Evolutionary conservation across 805 yeast genomes (phyloP).

Genomic region (Yarrowia bubula): DNA sequence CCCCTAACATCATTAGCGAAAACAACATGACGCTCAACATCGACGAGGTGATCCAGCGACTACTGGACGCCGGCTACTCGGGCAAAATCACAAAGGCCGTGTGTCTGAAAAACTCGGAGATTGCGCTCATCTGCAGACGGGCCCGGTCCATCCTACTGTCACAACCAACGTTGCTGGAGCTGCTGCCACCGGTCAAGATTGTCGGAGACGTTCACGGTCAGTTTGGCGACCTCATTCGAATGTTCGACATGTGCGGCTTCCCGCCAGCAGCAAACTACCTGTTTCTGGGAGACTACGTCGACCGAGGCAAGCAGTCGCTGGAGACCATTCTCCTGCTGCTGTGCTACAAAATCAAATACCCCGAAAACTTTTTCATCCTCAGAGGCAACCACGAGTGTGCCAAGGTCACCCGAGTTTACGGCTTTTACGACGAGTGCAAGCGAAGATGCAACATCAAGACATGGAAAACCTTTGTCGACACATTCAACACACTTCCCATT

Average conservation of each 20-base stretch:
- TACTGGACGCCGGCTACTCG: slow-evolving; percentile 92
- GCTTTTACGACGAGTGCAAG: slow-evolving; percentile 97
- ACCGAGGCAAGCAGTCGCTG: slow-evolving; percentile 92
- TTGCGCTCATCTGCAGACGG: slow-evolving; percentile 76
- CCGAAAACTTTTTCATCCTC: slow-evolving; percentile 88
- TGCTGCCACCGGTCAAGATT: slow-evolving; percentile 81
- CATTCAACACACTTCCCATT: slow-evolving; percentile 91
- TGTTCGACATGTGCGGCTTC: slow-evolving; percentile 93
- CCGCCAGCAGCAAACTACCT: slow-evolving; percentile 92
- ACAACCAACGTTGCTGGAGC: slow-evolving; percentile 86
- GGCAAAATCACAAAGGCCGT: slow-evolving; percentile 89
- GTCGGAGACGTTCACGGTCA: slow-evolving; percentile 98
- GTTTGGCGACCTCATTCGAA: slow-evolving; percentile 82
- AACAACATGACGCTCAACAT: slow-evolving; percentile 48
- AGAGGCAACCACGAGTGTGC: slow-evolving; percentile 99
- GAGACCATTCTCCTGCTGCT: slow-evolving; percentile 85
- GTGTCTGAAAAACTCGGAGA: slow-evolving; percentile 86
- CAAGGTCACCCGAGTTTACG: slow-evolving; percentile 92
- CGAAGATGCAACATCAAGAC: slow-evolving; percentile 87
- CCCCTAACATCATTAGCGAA: slow-evolving; percentile 21
- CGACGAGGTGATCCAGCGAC: slow-evolving; percentile 85
- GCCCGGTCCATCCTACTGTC: slow-evolving; percentile 86
- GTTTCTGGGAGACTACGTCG: slow-evolving; percentile 95
- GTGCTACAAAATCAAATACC: slow-evolving; percentile 93
- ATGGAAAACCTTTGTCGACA: slow-evolving; percentile 92